These are phyloP conservation scores for Mariannaea elegans DNA, from an alignment of 2,329 filamentous ascomycete species.

Conservation along the genomic window DNA sequence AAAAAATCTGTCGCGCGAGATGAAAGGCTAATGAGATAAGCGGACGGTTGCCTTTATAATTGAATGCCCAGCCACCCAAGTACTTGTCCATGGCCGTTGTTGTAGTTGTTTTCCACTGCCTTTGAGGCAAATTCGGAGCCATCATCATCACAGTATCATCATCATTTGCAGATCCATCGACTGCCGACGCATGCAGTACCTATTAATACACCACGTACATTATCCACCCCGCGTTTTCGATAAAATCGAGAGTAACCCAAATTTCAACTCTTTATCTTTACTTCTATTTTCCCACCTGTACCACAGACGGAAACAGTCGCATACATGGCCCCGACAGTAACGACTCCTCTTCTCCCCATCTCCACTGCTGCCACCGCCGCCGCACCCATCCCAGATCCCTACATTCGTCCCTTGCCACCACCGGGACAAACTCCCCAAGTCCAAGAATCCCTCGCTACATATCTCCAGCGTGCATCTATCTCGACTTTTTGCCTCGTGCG, in stretches of 20 bases:
- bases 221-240: neutral
- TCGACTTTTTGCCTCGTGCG: constrained; percentile 38
- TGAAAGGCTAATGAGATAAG: neutral
- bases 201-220: no score
- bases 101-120: no score
- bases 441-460: constrained; percentile 21
- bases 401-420: neutral
- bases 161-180: no score
- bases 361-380: constrained; percentile 34
- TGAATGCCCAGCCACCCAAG: no score
- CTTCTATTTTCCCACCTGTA: no score
- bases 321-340: constrained; percentile 30
- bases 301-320: neutral
- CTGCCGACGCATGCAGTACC: no score
- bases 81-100: no score
- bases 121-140: no score
- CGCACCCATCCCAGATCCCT: constrained; percentile 7
- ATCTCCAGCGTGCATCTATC: constrained; percentile 37
- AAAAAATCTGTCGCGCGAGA: neutral
- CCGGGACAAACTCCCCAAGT: neutral
- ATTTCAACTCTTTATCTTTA: neutral
- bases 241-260: neutral
- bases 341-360: constrained; percentile 39
- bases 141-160: no score
- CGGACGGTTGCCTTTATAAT: no score